Conservation (phyloP, 225 moss, liverwort and hornwort species). For the Sphagnum contortum region DNA sequence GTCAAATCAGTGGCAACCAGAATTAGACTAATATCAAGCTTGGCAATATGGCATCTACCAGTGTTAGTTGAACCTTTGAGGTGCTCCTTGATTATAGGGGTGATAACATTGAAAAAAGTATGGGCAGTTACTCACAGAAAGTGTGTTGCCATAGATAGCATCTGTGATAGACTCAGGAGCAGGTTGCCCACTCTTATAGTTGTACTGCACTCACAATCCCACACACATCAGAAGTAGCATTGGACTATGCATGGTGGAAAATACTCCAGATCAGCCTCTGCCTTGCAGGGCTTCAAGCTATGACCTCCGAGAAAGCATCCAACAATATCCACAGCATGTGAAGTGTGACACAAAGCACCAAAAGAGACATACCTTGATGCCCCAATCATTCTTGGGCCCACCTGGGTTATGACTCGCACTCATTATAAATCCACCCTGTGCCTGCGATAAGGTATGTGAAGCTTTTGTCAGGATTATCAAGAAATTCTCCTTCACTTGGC, state of each 20-base stretch:
- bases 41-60: too few species aligned
- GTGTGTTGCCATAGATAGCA: conserved; percentile 82
- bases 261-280: not conserved
- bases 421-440: conserved; percentile 93
- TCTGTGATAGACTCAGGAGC: conserved; percentile 91
- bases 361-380: conserved; percentile 47
- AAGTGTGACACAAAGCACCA: not conserved
- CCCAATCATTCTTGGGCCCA: conserved; percentile 93
- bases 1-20: too few species aligned
- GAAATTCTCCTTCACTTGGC: too few species aligned
- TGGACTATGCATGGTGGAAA: not conserved
- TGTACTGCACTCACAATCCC: conserved; percentile 28
- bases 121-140: conserved; percentile 21
- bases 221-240: not conserved
- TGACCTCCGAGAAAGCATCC: too few species aligned
- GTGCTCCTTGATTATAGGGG: too few species aligned
- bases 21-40: too few species aligned
- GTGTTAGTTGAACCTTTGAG: too few species aligned
- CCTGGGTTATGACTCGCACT: conserved; percentile 98
- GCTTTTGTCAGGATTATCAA: not conserved
- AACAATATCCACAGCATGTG: too few species aligned
- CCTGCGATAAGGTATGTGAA: conserved; percentile 11
- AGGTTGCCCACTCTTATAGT: conserved; percentile 91
- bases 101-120: too few species aligned
- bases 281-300: too few species aligned